These are phyloP conservation scores for Puccinellia tenuiflora DNA, from an alignment of 176 grass and related monocot species.

Conservation along the genomic window DNA sequence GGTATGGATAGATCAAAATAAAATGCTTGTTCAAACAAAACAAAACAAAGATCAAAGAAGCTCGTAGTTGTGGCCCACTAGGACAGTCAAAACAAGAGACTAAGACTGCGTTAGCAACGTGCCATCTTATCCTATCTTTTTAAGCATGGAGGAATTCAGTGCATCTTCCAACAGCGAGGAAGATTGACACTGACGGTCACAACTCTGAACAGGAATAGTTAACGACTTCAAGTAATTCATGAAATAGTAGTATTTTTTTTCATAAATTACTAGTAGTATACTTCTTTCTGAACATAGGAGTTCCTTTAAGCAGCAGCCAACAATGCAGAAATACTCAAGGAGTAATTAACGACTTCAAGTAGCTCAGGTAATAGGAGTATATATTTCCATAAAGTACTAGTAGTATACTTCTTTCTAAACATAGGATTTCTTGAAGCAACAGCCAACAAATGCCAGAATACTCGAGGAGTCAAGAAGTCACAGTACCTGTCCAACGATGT, in stretches of 20 bases:
- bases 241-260: not conserved
- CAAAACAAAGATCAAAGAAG: not conserved
- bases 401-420: not conserved
- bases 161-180: not conserved
- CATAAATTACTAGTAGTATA: too few relatives aligned
- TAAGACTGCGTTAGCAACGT: not conserved
- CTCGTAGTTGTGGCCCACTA: slow-evolving; percentile 66
- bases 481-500: slow-evolving; percentile 9
- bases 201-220: not conserved
- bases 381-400: not conserved
- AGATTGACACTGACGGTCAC: not conserved
- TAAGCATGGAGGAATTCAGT: not conserved
- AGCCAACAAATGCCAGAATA: too few relatives aligned
- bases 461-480: not conserved
- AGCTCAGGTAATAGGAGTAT: not conserved
- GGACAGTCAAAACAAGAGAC: not conserved
- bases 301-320: not conserved
- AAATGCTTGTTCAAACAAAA: not conserved
- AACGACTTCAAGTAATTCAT: not conserved
- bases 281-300: not conserved
- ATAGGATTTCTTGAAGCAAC: too few relatives aligned
- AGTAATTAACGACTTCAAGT: not conserved
- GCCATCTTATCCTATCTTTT: not conserved
- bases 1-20: not conserved
- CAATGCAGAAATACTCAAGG: not conserved